Conservation (phyloP, 1,284 basidiomycete species). For the Boletus nobilissimus region DNA sequence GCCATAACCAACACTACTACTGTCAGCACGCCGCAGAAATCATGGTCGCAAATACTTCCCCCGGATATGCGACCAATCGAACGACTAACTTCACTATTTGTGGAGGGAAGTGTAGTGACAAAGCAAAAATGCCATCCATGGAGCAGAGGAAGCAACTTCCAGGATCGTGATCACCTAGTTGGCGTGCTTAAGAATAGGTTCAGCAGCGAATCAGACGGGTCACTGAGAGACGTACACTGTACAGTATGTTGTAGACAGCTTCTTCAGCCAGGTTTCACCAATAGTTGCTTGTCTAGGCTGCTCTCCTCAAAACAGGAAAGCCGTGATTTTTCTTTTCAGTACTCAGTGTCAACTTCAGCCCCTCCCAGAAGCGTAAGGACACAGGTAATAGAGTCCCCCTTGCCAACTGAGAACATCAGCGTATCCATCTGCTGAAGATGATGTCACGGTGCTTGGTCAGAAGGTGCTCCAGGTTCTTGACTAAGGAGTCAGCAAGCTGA, state of each 20-base stretch:
- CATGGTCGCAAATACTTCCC: too few relatives aligned
- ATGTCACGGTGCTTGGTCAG: conserved; percentile 27
- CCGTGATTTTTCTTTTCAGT: conserved; percentile 74
- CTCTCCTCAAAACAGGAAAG: conserved; percentile 76
- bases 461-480: conserved; percentile 9
- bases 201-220: conserved; percentile 11
- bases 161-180: conserved; percentile 64
- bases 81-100: too few relatives aligned
- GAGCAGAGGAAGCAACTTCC: conserved; percentile 60
- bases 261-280: conserved; percentile 66
- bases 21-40: too few relatives aligned
- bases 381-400: conserved; percentile 68
- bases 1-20: too few relatives aligned
- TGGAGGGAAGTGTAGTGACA: conserved; percentile 73
- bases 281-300: conserved; percentile 54
- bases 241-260: conserved; percentile 57
- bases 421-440: conserved; percentile 58
- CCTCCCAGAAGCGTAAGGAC: conserved; percentile 84
- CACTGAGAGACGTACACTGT: conserved; percentile 60
- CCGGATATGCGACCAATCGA: too few relatives aligned
- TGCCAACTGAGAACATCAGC: conserved; percentile 70
- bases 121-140: conserved; percentile 65
- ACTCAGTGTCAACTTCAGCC: conserved; percentile 76
- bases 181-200: conserved; percentile 60
- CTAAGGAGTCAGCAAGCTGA: conserved; percentile 7